A percentile compares a stretch with the other conserved stretches of the same genome.
phyloP scores from a whole-genome alignment of 2,329 filamentous ascomycete species.

The Phyllosticta capitalensis region DNA sequence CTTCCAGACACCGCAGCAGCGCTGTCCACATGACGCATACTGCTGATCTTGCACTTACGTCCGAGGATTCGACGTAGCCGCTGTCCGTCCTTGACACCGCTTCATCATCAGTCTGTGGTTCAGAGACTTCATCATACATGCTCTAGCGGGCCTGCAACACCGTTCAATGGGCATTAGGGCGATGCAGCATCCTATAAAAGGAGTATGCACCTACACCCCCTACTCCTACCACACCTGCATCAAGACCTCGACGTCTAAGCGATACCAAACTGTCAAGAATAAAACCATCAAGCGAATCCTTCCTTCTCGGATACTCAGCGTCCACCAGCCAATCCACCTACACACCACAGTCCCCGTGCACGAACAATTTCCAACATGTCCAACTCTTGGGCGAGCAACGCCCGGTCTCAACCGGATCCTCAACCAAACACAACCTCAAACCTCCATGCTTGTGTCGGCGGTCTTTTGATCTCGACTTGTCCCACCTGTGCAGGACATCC shows the following conservation, averaged over 20 bases:
- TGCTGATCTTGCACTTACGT: not conserved
- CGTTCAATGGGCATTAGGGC: not conserved
- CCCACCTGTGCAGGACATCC: conserved; percentile 8
- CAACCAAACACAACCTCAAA: not conserved
- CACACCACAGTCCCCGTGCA: not conserved
- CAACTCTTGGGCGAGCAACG: not conserved
- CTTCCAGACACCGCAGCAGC: not conserved
- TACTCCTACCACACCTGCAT: not conserved
- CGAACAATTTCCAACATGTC: not conserved
- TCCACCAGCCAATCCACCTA: not conserved
- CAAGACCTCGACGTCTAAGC: not conserved
- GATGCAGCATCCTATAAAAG: not conserved
- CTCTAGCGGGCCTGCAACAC: not conserved
- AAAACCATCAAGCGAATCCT: not conserved
- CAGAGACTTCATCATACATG: not conserved
- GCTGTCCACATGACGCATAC: not conserved
- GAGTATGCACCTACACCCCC: not conserved
- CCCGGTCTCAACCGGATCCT: not conserved
- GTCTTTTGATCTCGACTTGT: conserved; percentile 7
- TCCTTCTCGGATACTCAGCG: not conserved
- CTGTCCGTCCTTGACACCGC: not conserved
- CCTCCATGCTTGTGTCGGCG: conserved; percentile 6
- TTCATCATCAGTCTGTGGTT: not conserved
- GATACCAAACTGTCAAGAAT: not conserved
- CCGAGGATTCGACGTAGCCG: not conserved